These are phyloP conservation scores for Gracilariopsis chorda DNA, from an alignment of 23 red algal species.

Conservation along the genomic window DNA sequence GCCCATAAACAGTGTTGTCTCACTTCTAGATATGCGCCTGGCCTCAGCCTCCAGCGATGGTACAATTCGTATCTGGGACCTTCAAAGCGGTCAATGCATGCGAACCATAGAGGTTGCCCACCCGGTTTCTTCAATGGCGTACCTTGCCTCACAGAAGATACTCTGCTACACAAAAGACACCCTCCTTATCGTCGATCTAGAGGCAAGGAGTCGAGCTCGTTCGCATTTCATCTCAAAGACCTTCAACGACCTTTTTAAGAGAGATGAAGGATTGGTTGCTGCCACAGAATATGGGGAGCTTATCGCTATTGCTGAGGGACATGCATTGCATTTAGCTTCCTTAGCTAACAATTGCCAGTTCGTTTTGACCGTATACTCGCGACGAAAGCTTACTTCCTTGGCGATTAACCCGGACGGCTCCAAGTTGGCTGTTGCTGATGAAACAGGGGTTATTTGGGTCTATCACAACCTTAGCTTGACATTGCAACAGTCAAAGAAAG, in stretches of 20 bases:
- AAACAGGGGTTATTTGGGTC: conserved; percentile 18
- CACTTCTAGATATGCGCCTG: conserved; percentile 28
- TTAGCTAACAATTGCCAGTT: not conserved
- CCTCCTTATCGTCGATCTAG: not conserved
- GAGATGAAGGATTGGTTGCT: not conserved
- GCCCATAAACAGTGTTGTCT: not conserved
- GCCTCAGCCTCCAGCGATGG: conserved; percentile 59
- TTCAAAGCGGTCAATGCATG: conserved; percentile 12
- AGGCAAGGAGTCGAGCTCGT: not conserved
- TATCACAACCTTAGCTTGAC: not conserved
- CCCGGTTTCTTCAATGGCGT: not conserved
- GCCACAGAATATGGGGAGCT: not conserved
- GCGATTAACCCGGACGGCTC: conserved; percentile 8
- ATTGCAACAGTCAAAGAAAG: not conserved
- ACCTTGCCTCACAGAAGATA: not conserved
- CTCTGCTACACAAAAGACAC: not conserved
- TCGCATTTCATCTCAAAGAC: not conserved
- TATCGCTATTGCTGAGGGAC: conserved; percentile 7
- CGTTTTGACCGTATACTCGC: not conserved
- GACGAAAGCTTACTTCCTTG: conserved; percentile 4
- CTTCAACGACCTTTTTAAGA: not conserved
- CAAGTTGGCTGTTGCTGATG: conserved; percentile 48
- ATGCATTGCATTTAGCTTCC: not conserved
- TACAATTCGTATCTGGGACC: conserved; percentile 71
- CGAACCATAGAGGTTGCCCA: conserved; percentile 60